Conservation (phyloP, 2,329 filamentous ascomycete genomes). For the Ciborinia camelliae region DNA sequence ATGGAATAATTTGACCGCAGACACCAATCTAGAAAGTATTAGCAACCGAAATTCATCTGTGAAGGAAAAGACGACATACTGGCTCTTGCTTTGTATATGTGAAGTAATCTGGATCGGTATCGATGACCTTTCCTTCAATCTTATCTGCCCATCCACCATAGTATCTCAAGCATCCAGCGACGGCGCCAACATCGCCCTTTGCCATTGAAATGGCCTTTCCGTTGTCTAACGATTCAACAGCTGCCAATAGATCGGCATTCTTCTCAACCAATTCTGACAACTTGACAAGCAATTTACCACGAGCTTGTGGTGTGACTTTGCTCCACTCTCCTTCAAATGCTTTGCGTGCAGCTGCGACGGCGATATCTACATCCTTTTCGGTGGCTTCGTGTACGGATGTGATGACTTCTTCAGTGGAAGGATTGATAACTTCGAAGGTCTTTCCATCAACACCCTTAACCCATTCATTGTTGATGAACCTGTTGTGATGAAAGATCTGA, state of each 20-base stretch:
- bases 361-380: slow-evolving; percentile 80
- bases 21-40: slow-evolving; percentile 50
- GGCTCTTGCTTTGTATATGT: slow-evolving; percentile 68
- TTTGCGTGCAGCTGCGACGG: slow-evolving; percentile 80
- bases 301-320: slow-evolving; percentile 64
- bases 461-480: slow-evolving; percentile 87
- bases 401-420: slow-evolving; percentile 79
- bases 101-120: slow-evolving; percentile 61
- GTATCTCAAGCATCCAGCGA: slow-evolving; percentile 72
- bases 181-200: slow-evolving; percentile 68
- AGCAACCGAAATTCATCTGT: background rate
- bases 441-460: slow-evolving; percentile 79
- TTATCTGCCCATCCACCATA: slow-evolving; percentile 75
- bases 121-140: slow-evolving; percentile 65
- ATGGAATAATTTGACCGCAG: slow-evolving; percentile 70
- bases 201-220: slow-evolving; percentile 78
- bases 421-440: slow-evolving; percentile 92
- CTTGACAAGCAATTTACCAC: slow-evolving; percentile 67
- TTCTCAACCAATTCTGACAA: slow-evolving; percentile 78
- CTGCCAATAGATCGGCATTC: slow-evolving; percentile 71
- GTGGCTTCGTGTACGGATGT: slow-evolving; percentile 77
- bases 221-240: slow-evolving; percentile 85
- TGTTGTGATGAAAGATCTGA: slow-evolving; percentile 17
- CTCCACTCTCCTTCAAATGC: slow-evolving; percentile 76
- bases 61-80: slow-evolving; percentile 39